Base-by-base conservation (phyloP, 768 basidiomycete genomes). In the Lyophyllum atratum region DNA sequence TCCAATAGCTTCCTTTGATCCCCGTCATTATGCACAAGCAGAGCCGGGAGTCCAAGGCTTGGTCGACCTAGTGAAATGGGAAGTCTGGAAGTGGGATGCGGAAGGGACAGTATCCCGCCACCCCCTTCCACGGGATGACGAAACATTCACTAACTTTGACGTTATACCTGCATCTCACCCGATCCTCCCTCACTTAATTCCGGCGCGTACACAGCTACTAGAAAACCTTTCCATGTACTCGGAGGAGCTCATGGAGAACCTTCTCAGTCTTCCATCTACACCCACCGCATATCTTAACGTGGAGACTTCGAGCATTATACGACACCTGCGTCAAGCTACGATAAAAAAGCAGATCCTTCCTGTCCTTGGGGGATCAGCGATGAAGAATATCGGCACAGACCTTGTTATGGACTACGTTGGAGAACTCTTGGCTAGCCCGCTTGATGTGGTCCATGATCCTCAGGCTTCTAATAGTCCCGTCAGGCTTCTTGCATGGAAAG, bases 21-120 rank as follows among this genome's bases (percentile, higher is more conserved):
- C 82, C 3, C 67, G 72, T 17, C 81, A 87, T 60, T 95, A 95
- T 65, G 64, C 71, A 19, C 80, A 79, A 45, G 93, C 85, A 1
- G 92, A 93, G 65, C 91, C 93, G 8, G 93, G 93, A 0, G 82
- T 95, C n/a, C 81, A 87, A 66, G 93, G 93, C 2, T 68, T 95
- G 19, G 85, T 94, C 1, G 93, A 95, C 68, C 78, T 95, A 17
- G 82, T 93, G 31, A 85, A 85, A 59, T 94, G 93, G 90, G 84
- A 89, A 56, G 70, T 93, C 46, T 94, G 89, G 89, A 85, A 80
- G 68, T 93, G 88, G 85, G 72, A 81, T 47, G 64, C 74, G 15
- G 77, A 80, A 39, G 85, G 83, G n/a, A 59, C 74, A 7, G 69
- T 72, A 28, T 72, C 74, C 10, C 65, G 75, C 34, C 66, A 77